Evolutionary conservation across 345 rosid genomes (phyloP).

Genomic region (Bruguiera sexangula): DNA sequence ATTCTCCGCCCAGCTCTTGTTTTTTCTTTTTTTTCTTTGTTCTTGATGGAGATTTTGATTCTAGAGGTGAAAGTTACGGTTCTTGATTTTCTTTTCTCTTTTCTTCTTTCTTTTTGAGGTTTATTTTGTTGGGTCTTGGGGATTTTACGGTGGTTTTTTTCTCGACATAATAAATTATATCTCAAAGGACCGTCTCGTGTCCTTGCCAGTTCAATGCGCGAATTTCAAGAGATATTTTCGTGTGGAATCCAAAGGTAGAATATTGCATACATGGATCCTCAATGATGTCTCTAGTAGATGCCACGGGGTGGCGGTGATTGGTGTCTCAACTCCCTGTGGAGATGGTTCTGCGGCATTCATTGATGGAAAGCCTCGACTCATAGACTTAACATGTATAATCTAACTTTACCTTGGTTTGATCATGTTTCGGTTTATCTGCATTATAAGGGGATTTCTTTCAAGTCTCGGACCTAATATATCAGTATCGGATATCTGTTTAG

Average conservation of each 20-base stretch:
- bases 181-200: constrained; percentile 66
- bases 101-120: background rate
- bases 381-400: constrained; percentile 74
- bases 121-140: background rate
- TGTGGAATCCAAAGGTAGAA: constrained; percentile 65
- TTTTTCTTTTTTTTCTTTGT: constrained; percentile 51
- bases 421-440: background rate
- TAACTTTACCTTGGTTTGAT: background rate
- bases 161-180: constrained; percentile 46
- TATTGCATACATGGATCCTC: constrained; percentile 68
- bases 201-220: constrained; percentile 50
- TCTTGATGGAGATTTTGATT: constrained; percentile 27
- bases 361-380: constrained; percentile 74
- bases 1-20: constrained; percentile 35
- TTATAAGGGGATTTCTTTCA: constrained; percentile 8
- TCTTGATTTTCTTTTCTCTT: background rate
- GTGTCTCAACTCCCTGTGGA: constrained; percentile 41
- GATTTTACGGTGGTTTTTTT: background rate
- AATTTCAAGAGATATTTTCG: constrained; percentile 51
- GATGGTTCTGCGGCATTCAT: constrained; percentile 32
- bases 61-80: constrained; percentile 50
- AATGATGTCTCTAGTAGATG: constrained; percentile 92
- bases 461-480: background rate
- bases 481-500: constrained; percentile 27
- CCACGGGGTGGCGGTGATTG: constrained; percentile 79